Conservation (phyloP, 345 rosid genomes). For the Melaleuca quinquenervia region DNA sequence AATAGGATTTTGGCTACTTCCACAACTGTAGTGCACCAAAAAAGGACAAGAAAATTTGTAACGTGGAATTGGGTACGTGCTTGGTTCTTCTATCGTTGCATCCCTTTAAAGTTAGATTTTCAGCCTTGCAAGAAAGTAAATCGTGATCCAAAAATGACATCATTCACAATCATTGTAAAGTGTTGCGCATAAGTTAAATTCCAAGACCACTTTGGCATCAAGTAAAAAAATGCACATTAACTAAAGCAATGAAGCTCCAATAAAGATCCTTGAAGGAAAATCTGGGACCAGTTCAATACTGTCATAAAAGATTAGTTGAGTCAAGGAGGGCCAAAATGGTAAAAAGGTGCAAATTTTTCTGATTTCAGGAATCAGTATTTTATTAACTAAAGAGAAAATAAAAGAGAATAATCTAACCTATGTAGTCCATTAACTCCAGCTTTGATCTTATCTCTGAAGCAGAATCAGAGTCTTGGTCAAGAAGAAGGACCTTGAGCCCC, state of each 20-base stretch:
- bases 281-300: neutral
- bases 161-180: neutral
- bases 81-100: neutral
- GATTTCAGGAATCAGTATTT: neutral
- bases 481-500: constrained; percentile 90
- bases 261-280: neutral
- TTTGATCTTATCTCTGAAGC: constrained; percentile 56
- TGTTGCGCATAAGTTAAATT: neutral
- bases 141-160: neutral
- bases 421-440: constrained; percentile 86
- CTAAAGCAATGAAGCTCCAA: neutral
- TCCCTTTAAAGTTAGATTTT: neutral
- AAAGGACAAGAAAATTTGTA: neutral
- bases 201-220: neutral
- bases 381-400: neutral
- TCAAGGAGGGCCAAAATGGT: neutral
- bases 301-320: neutral
- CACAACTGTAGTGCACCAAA: neutral
- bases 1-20: neutral
- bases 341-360: neutral
- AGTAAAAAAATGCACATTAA: neutral
- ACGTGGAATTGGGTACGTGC: neutral
- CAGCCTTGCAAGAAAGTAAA: neutral
- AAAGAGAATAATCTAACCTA: constrained; percentile 41
- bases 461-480: constrained; percentile 42